Base-by-base conservation (phyloP, 305 asterid genomes). In the Plantago lanceolata region DNA sequence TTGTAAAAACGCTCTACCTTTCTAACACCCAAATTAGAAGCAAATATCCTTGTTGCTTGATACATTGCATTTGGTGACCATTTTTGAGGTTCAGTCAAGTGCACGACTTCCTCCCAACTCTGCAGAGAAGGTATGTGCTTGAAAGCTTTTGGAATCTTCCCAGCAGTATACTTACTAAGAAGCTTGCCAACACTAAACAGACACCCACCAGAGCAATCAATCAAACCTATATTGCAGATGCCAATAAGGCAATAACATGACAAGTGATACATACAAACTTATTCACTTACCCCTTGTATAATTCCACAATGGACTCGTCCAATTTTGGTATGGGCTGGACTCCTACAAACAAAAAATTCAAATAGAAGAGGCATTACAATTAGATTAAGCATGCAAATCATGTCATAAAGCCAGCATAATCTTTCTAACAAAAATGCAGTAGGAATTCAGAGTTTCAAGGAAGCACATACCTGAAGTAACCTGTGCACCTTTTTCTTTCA, bases 61-160 rank as follows among this genome's bases (percentile, higher is more conserved):
- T 71, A 92, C 90, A 93, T 81, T n/a, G 94, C 99, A 79, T 89
- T 84, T 58, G 96, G 89, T 16, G 99, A 89, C 99, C 99, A 93
- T 58, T 85, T 89, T 67, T 87, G 95, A 24, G 96, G 97, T 69
- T 89, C 99, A 13, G 97, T 89, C 76, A 93, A 64, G 75, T 84
- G 71, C 43, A 93, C 74, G 35, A 89, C 90, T 77, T 87, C 97
- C 78, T 89, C 99, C 97, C 96, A 93, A 40, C 64, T 76, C 63
- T 84, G 87, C 61, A 85, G 29, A 43, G 97, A 79, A 73, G 99
- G 81, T 75, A 93, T 71, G 70, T 80, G 96, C 74, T 85, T 93
- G 64, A 93, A 87, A 51, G 95, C 99, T 85, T 93, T 93, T 6
- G 99, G 96, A 67, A 93, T 79, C 77, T 93, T 93, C 33, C 97